Base-by-base conservation (phyloP, 345 rosid species). In the Angophora floribunda region DNA sequence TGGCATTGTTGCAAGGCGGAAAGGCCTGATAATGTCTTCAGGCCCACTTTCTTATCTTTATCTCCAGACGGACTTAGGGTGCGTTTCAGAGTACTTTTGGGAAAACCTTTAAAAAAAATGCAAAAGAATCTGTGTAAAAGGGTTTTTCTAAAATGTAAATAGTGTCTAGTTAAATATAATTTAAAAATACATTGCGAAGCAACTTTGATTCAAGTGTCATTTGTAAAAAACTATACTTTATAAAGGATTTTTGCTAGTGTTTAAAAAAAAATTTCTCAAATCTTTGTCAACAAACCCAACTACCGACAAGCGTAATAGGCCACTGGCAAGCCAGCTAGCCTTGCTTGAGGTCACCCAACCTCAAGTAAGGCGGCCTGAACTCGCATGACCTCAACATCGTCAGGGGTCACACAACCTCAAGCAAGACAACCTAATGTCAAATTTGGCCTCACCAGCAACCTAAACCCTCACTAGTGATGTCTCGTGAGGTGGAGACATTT, bases 241-340 rank as follows among this genome's bases (percentile, higher is more conserved):
- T 55, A 55, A 55, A 55, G 28, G 61, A 55, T 28, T 55, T 55
- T 8, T 55, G 28, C 28, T 55, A 55, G 28, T 4, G 21, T 36
- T 36, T 36, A 36, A 36, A 36, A 36, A 36, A 36, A 36, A 36
- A 36, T 2, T 36, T 36, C 24, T 55, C 61, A 55, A 55, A 55
- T 12, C 1, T 55, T 55, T 22, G 28, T 55, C 12, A 22, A 55
- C 0, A 1, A 55, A 55, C 61, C 22, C 2, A 22, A 0, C 12
- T 1, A 0, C 0, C 0, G 0, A 11, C 13, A 1, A 55, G 61
- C 61, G 28, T 21, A 55, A 55, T 55, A 26, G 9, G 0, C 61
- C 41, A 4, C 4, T 4, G 41, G 41, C 41, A 2, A 55, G 1
- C 28, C 22, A 55, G 8, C 61, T 22, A 22, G 61, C 28, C 12